These are phyloP conservation scores for Candida sakaeoensis DNA, from an alignment of 805 yeast genomes.

Conservation along the genomic window DNA sequence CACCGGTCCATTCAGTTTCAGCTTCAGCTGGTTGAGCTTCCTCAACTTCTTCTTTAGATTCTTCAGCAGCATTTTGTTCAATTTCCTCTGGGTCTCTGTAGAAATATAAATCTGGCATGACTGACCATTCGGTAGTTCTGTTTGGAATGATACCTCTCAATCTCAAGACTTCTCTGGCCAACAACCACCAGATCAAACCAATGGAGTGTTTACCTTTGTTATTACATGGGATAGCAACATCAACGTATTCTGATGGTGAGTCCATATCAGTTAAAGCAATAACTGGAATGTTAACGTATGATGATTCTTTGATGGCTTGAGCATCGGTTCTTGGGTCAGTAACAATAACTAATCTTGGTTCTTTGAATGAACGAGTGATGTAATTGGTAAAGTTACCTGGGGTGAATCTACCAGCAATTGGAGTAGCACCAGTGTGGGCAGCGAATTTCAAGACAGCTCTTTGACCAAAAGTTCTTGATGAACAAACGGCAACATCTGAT, in stretches of 20 bases:
- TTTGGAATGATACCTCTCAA: constrained; percentile 95
- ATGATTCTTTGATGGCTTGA: constrained; percentile 99
- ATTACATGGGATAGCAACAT: constrained; percentile 99
- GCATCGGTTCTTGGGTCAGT: constrained; percentile 99
- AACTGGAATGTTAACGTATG: constrained; percentile 99
- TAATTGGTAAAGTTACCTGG: constrained; percentile 99
- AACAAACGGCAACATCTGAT: constrained; percentile 96
- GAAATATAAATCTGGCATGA: constrained; percentile 99
- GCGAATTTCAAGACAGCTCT: constrained; percentile 99
- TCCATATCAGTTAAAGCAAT: constrained; percentile 98
- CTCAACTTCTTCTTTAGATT: constrained; percentile 52
- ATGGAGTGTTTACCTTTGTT: constrained; percentile 99
- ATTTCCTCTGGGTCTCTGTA: constrained; percentile 99
- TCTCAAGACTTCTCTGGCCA: constrained; percentile 99
- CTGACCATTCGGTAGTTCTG: constrained; percentile 97
- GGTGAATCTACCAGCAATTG: constrained; percentile 99
- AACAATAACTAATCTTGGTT: constrained; percentile 98
- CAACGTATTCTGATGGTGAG: constrained; percentile 98
- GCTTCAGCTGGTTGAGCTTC: constrained; percentile 64
- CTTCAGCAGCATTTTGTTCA: constrained; percentile 69
- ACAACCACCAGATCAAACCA: constrained; percentile 99
- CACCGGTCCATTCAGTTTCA: constrained; percentile 53
- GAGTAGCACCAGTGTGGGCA: constrained; percentile 99
- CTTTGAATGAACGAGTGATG: constrained; percentile 99
- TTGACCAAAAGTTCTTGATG: constrained; percentile 99